Evolutionary conservation across 23 red algal species (phyloP).

Genomic region (Gracilaria domingensis): DNA sequence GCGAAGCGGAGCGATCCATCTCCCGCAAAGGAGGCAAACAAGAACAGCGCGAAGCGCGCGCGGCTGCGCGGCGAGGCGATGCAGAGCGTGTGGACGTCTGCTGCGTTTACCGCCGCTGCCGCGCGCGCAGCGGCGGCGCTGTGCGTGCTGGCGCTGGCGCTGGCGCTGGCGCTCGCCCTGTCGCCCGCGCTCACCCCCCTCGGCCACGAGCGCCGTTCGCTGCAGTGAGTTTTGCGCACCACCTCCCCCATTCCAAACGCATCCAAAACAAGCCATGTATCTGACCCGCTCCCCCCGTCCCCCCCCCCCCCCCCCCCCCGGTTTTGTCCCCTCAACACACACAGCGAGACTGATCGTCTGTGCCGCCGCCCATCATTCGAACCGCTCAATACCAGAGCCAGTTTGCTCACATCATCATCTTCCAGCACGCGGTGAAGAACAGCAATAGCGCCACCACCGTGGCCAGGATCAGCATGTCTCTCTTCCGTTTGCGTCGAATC

Average conservation of each 20-base stretch:
- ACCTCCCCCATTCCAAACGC: not conserved
- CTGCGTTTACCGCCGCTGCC: not conserved
- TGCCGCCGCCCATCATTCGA: constrained; percentile 44
- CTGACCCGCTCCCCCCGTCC: not conserved
- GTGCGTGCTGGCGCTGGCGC: not conserved
- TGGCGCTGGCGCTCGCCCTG: not conserved
- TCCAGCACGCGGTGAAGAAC: constrained; percentile 88
- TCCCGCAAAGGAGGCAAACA: too few species aligned
- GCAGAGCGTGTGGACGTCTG: not conserved
- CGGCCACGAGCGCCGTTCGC: constrained; percentile 1
- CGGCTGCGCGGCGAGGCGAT: not conserved
- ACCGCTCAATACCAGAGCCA: constrained; percentile 33
- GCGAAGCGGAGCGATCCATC: not conserved
- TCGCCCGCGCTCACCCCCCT: constrained; percentile 19
- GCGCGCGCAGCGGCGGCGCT: not conserved
- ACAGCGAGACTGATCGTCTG: constrained; percentile 48
- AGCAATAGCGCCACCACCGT: constrained; percentile 60
- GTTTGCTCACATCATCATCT: constrained; percentile 22
- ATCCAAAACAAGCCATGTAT: not conserved
- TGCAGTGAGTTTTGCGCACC: constrained; percentile 28
- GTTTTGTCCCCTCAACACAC: too few species aligned
- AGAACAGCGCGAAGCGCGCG: not conserved
- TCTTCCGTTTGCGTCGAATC: constrained; percentile 87
- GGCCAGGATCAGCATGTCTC: constrained; percentile 88
- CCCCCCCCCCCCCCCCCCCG: too few species aligned